Evolutionary conservation across 2,329 filamentous ascomycete species (phyloP).

Genomic region (Aureobasidium mangrovei): DNA sequence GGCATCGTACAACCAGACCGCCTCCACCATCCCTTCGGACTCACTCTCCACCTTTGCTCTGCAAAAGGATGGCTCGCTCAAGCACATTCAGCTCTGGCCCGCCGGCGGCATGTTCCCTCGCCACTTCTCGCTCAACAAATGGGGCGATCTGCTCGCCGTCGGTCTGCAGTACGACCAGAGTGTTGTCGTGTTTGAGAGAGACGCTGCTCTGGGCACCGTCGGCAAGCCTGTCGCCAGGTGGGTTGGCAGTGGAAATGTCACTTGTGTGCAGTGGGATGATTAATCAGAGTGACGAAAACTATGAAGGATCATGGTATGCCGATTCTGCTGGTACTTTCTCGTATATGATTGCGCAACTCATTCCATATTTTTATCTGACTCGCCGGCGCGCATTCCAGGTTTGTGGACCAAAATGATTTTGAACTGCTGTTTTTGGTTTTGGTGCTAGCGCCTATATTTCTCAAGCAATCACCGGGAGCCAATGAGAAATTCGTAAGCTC

Average conservation of each 20-base stretch:
- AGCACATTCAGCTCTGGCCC: slow-evolving; percentile 49
- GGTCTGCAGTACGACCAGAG: slow-evolving; percentile 53
- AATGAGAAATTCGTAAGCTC: too few relatives aligned
- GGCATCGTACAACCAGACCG: slow-evolving; percentile 24
- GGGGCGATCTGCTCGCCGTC: slow-evolving; percentile 56
- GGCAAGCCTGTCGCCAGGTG: slow-evolving; percentile 36
- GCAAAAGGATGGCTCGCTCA: slow-evolving; percentile 47
- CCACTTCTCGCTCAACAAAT: slow-evolving; percentile 58
- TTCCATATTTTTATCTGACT: too few relatives aligned
- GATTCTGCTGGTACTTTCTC: too few relatives aligned
- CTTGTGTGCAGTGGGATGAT: slow-evolving; percentile 29
- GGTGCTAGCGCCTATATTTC: too few relatives aligned
- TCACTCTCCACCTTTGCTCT: slow-evolving; percentile 56
- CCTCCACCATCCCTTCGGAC: slow-evolving; percentile 38
- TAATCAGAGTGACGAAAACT: not conserved
- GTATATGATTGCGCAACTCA: too few relatives aligned
- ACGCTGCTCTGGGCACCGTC: slow-evolving; percentile 51
- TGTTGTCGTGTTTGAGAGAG: slow-evolving; percentile 53
- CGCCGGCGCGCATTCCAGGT: too few relatives aligned
- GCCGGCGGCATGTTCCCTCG: slow-evolving; percentile 58
- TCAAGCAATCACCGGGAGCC: too few relatives aligned
- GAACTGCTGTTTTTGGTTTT: too few relatives aligned
- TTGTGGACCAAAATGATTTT: too few relatives aligned
- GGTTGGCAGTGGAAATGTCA: slow-evolving; percentile 26
- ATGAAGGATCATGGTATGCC: not conserved